Evolutionary conservation across 768 basidiomycete genomes (phyloP).

Genomic region (Myochromella boudieri): DNA sequence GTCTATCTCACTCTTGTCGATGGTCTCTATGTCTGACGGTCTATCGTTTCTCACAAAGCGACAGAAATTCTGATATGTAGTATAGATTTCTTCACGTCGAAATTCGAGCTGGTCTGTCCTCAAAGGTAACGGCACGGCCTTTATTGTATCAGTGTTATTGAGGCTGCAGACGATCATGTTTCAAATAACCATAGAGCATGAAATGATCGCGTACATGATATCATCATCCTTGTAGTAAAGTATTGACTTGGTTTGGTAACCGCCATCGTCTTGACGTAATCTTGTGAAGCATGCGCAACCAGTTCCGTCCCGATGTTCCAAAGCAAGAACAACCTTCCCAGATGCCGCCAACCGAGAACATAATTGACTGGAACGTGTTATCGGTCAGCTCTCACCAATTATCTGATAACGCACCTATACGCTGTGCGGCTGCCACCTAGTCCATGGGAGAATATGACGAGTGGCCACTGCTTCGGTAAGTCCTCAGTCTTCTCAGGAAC

Average conservation of each 20-base stretch:
- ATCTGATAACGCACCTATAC: slow-evolving; percentile 48
- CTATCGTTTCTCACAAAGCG: slow-evolving; percentile 44
- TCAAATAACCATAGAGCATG: background rate
- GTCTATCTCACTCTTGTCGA: slow-evolving; percentile 34
- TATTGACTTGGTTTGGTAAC: slow-evolving; percentile 23
- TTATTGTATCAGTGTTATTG: slow-evolving; percentile 23
- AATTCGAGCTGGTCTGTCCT: slow-evolving; percentile 71
- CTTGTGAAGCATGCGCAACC: slow-evolving; percentile 50
- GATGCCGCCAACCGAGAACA: slow-evolving; percentile 73
- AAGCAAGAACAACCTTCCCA: slow-evolving; percentile 77
- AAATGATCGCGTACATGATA: slow-evolving; percentile 43
- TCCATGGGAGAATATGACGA: slow-evolving; percentile 86
- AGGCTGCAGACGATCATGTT: slow-evolving; percentile 20
- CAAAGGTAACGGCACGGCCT: slow-evolving; percentile 42
- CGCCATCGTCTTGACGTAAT: slow-evolving; percentile 29
- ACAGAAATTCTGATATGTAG: slow-evolving; percentile 56
- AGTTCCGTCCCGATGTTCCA: slow-evolving; percentile 86
- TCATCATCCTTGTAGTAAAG: slow-evolving; percentile 59
- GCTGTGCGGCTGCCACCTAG: slow-evolving; percentile 71
- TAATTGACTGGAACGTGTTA: slow-evolving; percentile 53
- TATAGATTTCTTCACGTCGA: slow-evolving; percentile 68
- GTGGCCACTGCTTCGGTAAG: slow-evolving; percentile 53
- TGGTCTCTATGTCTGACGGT: slow-evolving; percentile 32
- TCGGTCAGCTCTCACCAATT: background rate
- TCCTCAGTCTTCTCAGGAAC: slow-evolving; percentile 6